These are phyloP conservation scores for Tetracladium maxilliforme DNA, from an alignment of 2,329 filamentous ascomycete species.

Conservation along the genomic window DNA sequence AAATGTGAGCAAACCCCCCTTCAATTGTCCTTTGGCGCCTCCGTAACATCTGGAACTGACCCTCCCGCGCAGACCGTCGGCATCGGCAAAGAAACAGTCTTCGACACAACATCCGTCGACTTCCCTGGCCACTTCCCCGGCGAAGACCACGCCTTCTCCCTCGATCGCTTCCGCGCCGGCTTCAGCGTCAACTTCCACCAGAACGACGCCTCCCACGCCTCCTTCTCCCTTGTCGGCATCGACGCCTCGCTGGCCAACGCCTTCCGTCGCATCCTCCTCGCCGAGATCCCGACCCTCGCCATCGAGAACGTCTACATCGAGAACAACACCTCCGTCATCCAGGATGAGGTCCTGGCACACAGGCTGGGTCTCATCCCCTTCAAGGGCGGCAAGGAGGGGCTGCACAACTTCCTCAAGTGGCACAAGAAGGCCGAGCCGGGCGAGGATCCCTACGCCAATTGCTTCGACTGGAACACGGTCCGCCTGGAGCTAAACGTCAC, in stretches of 20 bases:
- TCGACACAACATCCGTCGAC: constrained; percentile 77
- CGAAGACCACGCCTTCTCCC: constrained; percentile 71
- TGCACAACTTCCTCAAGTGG: constrained; percentile 69
- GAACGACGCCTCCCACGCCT: constrained; percentile 61
- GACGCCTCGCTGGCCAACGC: constrained; percentile 93
- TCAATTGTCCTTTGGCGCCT: constrained; percentile 3
- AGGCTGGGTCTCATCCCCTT: constrained; percentile 84
- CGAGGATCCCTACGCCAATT: constrained; percentile 41
- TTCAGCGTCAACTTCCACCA: constrained; percentile 73
- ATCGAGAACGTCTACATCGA: constrained; percentile 88
- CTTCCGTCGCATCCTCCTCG: constrained; percentile 88
- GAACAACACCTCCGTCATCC: constrained; percentile 96
- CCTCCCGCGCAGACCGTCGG: constrained; percentile 57
- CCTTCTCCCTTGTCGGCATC: constrained; percentile 83
- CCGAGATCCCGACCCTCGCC: constrained; percentile 86
- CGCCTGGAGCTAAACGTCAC: constrained; percentile 62
- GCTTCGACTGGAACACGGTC: constrained; percentile 76
- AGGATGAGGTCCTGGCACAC: constrained; percentile 90
- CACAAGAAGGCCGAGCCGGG: constrained; percentile 55
- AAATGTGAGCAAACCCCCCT: constrained; percentile 3
- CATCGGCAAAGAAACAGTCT: constrained; percentile 81
- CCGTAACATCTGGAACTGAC: too few relatives aligned
- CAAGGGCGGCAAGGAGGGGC: constrained; percentile 60
- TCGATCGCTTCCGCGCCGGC: constrained; percentile 54
- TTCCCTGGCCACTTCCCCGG: constrained; percentile 84